Evolutionary conservation across 495 filamentous ascomycete species (phyloP).

Genomic region (Letharia lupina): DNA sequence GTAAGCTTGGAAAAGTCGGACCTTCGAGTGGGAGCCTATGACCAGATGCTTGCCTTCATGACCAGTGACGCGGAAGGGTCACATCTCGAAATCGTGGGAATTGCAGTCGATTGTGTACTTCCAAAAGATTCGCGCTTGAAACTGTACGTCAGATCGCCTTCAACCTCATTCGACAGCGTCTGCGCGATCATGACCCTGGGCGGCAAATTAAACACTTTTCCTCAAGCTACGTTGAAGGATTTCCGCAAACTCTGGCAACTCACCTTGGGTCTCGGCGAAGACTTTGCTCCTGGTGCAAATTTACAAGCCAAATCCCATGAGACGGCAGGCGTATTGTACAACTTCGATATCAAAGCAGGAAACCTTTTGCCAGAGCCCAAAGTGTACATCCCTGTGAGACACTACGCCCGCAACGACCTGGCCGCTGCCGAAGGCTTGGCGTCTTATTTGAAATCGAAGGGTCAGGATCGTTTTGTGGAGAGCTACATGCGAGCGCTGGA

Average conservation of each 20-base stretch:
- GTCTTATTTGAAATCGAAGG: background rate
- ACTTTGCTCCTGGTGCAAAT: slow-evolving; percentile 14
- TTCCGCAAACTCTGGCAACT: slow-evolving; percentile 23
- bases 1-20: too few relatives aligned
- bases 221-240: slow-evolving; percentile 9
- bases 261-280: slow-evolving; percentile 19
- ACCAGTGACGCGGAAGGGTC: too few relatives aligned
- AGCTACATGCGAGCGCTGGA: too few relatives aligned
- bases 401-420: slow-evolving; percentile 27
- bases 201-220: background rate
- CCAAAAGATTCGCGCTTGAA: slow-evolving; percentile 30
- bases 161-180: slow-evolving; percentile 28
- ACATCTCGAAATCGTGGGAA: too few relatives aligned
- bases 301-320: slow-evolving; percentile 23
- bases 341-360: slow-evolving; percentile 30
- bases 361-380: slow-evolving; percentile 26
- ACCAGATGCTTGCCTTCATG: too few relatives aligned
- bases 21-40: too few relatives aligned
- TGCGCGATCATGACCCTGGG: slow-evolving; percentile 27
- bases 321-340: slow-evolving; percentile 33
- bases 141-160: slow-evolving; percentile 29
- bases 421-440: slow-evolving; percentile 26
- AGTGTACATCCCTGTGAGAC: slow-evolving; percentile 32
- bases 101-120: slow-evolving; percentile 32
- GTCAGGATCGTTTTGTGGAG: too few relatives aligned